Evolutionary conservation across 2,329 filamentous ascomycete species (phyloP).

Genomic region (Pestalotiopsis sp.): DNA sequence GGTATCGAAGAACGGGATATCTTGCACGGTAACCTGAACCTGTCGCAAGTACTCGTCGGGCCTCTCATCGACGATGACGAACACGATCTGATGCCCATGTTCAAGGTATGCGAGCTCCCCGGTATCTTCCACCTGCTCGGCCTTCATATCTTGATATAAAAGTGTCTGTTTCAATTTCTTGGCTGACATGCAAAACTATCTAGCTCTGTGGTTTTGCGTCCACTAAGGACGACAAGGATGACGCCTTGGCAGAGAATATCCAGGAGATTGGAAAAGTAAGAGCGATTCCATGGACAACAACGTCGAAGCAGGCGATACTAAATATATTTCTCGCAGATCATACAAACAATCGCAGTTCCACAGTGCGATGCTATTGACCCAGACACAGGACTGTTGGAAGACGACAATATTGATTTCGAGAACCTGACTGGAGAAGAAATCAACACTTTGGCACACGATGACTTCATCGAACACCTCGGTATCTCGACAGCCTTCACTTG

Average conservation of each 20-base stretch:
- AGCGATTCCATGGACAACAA: background rate
- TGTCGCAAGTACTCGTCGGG: conserved; percentile 6
- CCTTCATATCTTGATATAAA: background rate
- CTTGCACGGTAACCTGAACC: background rate
- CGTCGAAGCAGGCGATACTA: background rate
- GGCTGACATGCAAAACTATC: background rate
- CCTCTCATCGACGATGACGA: background rate
- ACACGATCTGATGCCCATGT: background rate
- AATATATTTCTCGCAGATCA: background rate
- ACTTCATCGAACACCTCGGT: background rate
- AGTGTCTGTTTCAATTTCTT: background rate
- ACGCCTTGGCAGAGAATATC: background rate
- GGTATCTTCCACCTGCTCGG: too few relatives aligned
- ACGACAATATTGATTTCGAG: background rate
- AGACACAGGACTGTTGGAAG: background rate
- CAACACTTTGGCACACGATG: background rate
- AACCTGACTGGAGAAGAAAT: background rate
- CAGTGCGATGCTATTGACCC: background rate
- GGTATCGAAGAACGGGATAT: background rate
- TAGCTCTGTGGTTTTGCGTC: background rate
- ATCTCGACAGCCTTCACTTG: too few relatives aligned
- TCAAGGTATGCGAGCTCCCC: background rate
- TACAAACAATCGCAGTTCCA: background rate
- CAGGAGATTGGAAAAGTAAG: background rate
- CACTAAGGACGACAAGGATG: background rate